Evolutionary conservation across 805 yeast species (phyloP).

Genomic region (Blastobotrys parvus): DNA sequence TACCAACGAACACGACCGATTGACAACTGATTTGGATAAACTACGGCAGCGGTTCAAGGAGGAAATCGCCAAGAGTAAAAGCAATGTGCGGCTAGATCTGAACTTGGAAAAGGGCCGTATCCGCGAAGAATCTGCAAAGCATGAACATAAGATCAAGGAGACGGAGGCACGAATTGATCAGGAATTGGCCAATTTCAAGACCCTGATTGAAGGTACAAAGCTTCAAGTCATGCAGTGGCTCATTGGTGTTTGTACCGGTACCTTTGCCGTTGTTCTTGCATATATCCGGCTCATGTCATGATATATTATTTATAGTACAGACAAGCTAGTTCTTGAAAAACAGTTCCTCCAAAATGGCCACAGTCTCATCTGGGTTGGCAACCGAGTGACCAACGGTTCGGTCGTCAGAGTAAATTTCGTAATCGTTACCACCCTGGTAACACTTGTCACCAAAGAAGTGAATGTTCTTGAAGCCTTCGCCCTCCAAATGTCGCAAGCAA

Average conservation of each 20-base stretch:
- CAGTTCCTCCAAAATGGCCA: slow-evolving; percentile 69
- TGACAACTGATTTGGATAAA: slow-evolving; percentile 78
- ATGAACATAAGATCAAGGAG: slow-evolving; percentile 88
- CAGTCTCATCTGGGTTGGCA: slow-evolving; percentile 81
- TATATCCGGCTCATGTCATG: slow-evolving; percentile 57
- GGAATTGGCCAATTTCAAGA: slow-evolving; percentile 88
- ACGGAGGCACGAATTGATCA: slow-evolving; percentile 93
- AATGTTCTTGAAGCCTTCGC: slow-evolving; percentile 76
- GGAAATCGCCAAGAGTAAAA: slow-evolving; percentile 82
- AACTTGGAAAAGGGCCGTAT: slow-evolving; percentile 93
- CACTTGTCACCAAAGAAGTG: slow-evolving; percentile 99
- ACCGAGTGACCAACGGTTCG: slow-evolving; percentile 98
- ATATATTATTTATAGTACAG: background rate
- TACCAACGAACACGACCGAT: slow-evolving; percentile 78
- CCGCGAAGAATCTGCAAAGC: slow-evolving; percentile 86
- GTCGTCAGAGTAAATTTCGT: slow-evolving; percentile 83
- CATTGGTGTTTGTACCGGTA: slow-evolving; percentile 97
- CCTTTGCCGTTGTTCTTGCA: slow-evolving; percentile 87
- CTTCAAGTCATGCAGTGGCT: slow-evolving; percentile 98
- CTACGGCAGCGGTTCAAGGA: slow-evolving; percentile 78
- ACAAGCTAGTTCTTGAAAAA: background rate
- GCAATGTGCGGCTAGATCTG: slow-evolving; percentile 83
- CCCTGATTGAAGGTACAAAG: slow-evolving; percentile 91
- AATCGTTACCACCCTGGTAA: slow-evolving; percentile 95
- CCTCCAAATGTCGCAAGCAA: slow-evolving; percentile 84